A percentile compares a stretch with the other conserved stretches of the same genome.
phyloP scores from a whole-genome alignment of 805 yeast genomes.

The Suhomyces pyralidae region DNA sequence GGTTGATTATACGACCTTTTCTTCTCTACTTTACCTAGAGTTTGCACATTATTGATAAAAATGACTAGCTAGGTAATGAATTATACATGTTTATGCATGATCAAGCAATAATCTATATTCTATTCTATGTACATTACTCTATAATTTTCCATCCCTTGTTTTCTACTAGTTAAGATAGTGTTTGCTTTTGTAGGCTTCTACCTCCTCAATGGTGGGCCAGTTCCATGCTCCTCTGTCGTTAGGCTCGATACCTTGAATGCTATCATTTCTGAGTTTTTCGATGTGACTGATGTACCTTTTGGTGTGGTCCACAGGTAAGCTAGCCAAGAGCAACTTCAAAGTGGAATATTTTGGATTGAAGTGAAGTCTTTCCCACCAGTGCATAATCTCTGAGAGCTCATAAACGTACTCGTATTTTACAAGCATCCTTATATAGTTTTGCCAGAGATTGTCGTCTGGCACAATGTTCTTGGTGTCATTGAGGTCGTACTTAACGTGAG shows the following conservation, averaged over 20 bases:
- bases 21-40: no score
- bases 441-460: slow-evolving; percentile 51
- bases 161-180: neutral
- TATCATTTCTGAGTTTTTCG: slow-evolving; percentile 14
- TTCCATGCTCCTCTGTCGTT: slow-evolving; percentile 3
- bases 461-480: slow-evolving; percentile 19
- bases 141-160: neutral
- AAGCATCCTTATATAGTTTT: slow-evolving; percentile 49
- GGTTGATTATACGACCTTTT: no score
- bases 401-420: slow-evolving; percentile 44
- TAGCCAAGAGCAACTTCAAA: slow-evolving; percentile 36
- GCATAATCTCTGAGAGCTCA: slow-evolving; percentile 49
- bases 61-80: no score
- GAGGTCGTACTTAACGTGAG: slow-evolving; percentile 23
- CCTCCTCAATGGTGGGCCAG: slow-evolving; percentile 6
- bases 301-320: slow-evolving; percentile 36
- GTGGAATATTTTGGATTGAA: slow-evolving; percentile 41
- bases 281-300: slow-evolving; percentile 38
- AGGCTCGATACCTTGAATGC: neutral
- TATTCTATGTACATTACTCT: neutral
- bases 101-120: neutral
- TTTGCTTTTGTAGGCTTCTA: neutral
- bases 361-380: slow-evolving; percentile 52
- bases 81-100: neutral
- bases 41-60: no score